Base-by-base conservation (phyloP, 257 asterid genomes). In the Paraleonurus japonicus region DNA sequence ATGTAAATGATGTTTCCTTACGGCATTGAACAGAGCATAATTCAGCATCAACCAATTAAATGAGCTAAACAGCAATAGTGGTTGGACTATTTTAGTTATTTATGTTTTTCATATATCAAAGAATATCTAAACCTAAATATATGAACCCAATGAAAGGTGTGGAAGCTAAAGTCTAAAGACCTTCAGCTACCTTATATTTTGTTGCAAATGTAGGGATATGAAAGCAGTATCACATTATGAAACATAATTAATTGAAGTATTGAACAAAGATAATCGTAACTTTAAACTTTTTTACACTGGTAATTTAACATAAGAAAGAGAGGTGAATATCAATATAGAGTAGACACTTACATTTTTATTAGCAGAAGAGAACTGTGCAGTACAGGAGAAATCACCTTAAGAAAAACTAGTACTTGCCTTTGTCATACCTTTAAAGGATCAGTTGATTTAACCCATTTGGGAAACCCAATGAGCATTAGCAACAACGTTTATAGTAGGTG, bases 31-130 rank as follows among this genome's bases (percentile, higher is more conserved):
- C 63, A 26, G 24, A 30, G 22, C 7, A 39, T 8, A 55, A 15
- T 23, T 55, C 33, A 30, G 33, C 66, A 72, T 48, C 70, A 43
- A 20, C 53, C 20, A 23, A 62, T 27, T 62, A 63, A 33, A 63
- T 51, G 58, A 63, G 47, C 47, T 22, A 9, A 24, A 33, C 30
- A 30, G 22, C 27, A 13, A 4, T 20, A 47, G 41, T 58, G 32
- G 5, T 24, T 41, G 6, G 67, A 41, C 20, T 16, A 4, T 4
- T 16, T 70, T 0, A 19, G 35, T 53, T 30, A 53, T 57, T 37
- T n/a, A 23, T 15, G 26, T 4, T 43, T 58, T 41, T 58, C 32
- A 57, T 24, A 24, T n/a, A 23, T 12, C 3, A 39, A 70, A 60
- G n/a, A 70, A 59, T 58, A 26, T 39, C 58, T 70, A 20, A 48